Evolutionary conservation across 805 yeast species (phyloP), one percentile per base, ranked within the genome.

Genomic region (Saccharomycopsis vini): DNA sequence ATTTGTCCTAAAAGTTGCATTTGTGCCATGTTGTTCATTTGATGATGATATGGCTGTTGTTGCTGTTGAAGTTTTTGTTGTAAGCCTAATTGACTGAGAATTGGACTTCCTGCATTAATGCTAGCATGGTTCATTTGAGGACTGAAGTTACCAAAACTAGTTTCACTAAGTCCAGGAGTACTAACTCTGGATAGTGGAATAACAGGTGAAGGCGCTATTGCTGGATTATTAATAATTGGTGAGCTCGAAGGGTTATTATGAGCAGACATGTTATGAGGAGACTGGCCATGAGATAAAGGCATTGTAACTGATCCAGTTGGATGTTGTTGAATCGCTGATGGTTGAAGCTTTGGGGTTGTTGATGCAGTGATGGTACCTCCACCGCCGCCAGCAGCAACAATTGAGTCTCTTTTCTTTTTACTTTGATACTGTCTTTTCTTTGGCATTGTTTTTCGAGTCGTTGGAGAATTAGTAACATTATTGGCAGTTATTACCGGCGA

Each of bases 341-440:
- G 16, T 30, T 30, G 36, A 16, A 30, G 7, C 5, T 5, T 30
- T 9, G 33, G 33, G n/a, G 33, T 9, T 5, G 5, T 30, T 7
- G 33, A 15, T 5, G 16, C 33, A 15, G 7, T 15, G 16, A 10
- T 30, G 16, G 33, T 6, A 7, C 33, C 33, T 18, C 18, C 22
- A 5, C 18, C 22, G 18, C 16, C 24, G n/a, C 35, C 15, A 21
- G 43, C 43, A n/a, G n/a, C n/a, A n/a, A n/a, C n/a, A n/a, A 20
- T 16, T n/a, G 40, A 33, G 6, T 43, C 50, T 32, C 37, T 34
- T 32, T 44, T 39, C 51, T 47, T 45, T 29, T 48, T 48, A 2
- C 46, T 29, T 9, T 29, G 30, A 32, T 47, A 47, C 1, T 31
- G 30, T 24, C 51, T 37, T 24, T 44, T 44, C 18, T 36, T 34